These are phyloP conservation scores for Cytauxzoon felis DNA, from an alignment of 169 alveolate genomes.

Conservation along the genomic window DNA sequence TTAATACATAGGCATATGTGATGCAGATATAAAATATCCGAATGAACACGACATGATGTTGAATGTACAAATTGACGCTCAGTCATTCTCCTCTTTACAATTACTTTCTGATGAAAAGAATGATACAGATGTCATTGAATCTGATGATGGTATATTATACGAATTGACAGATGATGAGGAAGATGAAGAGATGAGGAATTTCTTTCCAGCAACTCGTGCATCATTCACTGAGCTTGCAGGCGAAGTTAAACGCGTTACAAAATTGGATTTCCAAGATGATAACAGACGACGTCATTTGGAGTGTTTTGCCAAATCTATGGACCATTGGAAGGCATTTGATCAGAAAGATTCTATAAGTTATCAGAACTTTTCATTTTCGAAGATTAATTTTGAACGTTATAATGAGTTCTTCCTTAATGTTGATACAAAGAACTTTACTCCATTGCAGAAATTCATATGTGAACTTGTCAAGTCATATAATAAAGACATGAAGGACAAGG, in stretches of 20 bases:
- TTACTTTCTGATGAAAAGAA: no score
- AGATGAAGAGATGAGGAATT: constrained; percentile 55
- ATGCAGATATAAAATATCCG: no score
- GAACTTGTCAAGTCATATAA: constrained; percentile 19
- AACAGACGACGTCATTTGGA: constrained; percentile 56
- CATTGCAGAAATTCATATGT: constrained; percentile 39
- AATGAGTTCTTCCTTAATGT: constrained; percentile 21
- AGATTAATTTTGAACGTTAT: constrained; percentile 35
- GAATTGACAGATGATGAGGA: not conserved
- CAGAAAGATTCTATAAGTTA: not conserved
- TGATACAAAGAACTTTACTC: constrained; percentile 14
- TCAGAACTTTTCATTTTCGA: constrained; percentile 2
- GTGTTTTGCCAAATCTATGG: constrained; percentile 58
- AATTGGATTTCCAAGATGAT: constrained; percentile 46
- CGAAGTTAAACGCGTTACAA: constrained; percentile 50
- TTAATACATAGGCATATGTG: no score
- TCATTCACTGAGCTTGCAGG: constrained; percentile 57
- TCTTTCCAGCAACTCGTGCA: constrained; percentile 55
- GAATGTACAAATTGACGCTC: no score
- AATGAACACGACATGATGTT: no score
- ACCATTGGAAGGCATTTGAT: constrained; percentile 45
- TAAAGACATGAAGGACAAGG: constrained; percentile 11
- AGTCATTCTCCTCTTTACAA: no score
- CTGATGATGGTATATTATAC: not conserved
- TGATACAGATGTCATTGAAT: not conserved